Evolutionary conservation across 2,329 filamentous ascomycete genomes (phyloP).

Genomic region (Periconia sp.): DNA sequence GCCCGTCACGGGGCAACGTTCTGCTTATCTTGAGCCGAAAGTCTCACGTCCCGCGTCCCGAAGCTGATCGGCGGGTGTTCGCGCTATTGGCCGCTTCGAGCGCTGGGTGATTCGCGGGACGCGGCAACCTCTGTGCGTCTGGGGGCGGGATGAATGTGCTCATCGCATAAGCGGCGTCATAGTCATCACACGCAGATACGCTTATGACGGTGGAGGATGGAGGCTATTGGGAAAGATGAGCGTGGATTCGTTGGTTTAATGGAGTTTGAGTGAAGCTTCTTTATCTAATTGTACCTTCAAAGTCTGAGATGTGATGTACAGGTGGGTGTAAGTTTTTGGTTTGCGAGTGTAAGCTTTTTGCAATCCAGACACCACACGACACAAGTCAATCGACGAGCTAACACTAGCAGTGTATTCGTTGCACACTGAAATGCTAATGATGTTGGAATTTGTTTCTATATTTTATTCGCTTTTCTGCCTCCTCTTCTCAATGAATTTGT

Average conservation of each 20-base stretch:
- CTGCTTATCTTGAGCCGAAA: background rate
- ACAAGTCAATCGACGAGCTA: too few relatives aligned
- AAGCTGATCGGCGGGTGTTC: background rate
- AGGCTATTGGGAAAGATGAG: background rate
- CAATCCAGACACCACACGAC: too few relatives aligned
- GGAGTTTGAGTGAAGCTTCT: background rate
- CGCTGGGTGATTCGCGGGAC: background rate
- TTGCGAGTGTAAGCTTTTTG: too few relatives aligned
- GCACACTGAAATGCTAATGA: too few relatives aligned
- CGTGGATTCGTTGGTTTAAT: background rate
- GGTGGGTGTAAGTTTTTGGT: too few relatives aligned
- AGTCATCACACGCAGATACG: background rate
- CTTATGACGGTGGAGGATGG: background rate
- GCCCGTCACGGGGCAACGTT: background rate
- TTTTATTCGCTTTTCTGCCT: too few relatives aligned
- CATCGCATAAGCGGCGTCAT: conserved; percentile 1
- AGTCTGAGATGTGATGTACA: too few relatives aligned
- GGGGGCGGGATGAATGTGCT: background rate
- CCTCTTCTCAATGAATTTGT: too few relatives aligned
- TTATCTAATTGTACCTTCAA: background rate
- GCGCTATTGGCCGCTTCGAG: background rate
- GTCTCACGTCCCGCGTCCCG: background rate
- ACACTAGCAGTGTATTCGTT: too few relatives aligned
- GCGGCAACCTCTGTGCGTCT: background rate
- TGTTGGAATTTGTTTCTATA: too few relatives aligned